phyloP scores from a whole-genome alignment of 1,284 basidiomycete species.

The Fomitiporia mediterranea region DNA sequence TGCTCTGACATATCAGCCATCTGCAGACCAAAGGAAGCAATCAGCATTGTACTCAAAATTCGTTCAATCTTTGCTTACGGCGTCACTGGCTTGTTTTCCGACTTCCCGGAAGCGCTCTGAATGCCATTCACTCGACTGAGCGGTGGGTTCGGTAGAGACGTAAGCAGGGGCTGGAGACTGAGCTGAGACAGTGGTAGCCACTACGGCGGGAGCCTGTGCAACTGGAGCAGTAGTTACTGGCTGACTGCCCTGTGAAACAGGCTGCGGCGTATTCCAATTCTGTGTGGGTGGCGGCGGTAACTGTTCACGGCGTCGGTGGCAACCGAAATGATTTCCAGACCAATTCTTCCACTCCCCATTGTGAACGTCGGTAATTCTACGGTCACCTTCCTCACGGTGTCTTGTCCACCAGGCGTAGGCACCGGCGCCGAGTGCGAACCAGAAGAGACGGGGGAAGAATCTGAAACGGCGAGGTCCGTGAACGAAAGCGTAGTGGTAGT shows the following conservation, averaged over 20 bases:
- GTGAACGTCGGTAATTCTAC: slow-evolving; percentile 33
- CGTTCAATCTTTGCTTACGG: slow-evolving; percentile 36
- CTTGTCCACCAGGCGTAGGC: slow-evolving; percentile 45
- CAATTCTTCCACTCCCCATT: slow-evolving; percentile 27
- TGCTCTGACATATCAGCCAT: slow-evolving; percentile 62
- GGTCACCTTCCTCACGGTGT: slow-evolving; percentile 22
- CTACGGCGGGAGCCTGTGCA: neutral
- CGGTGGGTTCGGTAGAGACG: neutral
- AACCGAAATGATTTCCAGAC: neutral
- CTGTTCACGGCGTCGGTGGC: slow-evolving; percentile 1
- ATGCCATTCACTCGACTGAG: slow-evolving; percentile 13
- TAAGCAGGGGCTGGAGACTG: neutral
- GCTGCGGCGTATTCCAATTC: neutral
- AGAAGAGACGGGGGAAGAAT: slow-evolving; percentile 54
- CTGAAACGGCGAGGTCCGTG: slow-evolving; percentile 26
- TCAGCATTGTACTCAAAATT: neutral
- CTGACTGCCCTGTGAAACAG: neutral
- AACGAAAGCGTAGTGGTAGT: neutral
- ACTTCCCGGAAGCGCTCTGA: slow-evolving; percentile 42
- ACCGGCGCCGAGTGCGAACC: slow-evolving; percentile 61
- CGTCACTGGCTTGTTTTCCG: slow-evolving; percentile 49
- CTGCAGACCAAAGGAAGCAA: slow-evolving; percentile 30
- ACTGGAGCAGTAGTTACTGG: neutral
- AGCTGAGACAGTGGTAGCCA: neutral
- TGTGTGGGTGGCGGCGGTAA: neutral